Conservation (phyloP, 495 filamentous ascomycete species). For the Xylaria intraflava region DNA sequence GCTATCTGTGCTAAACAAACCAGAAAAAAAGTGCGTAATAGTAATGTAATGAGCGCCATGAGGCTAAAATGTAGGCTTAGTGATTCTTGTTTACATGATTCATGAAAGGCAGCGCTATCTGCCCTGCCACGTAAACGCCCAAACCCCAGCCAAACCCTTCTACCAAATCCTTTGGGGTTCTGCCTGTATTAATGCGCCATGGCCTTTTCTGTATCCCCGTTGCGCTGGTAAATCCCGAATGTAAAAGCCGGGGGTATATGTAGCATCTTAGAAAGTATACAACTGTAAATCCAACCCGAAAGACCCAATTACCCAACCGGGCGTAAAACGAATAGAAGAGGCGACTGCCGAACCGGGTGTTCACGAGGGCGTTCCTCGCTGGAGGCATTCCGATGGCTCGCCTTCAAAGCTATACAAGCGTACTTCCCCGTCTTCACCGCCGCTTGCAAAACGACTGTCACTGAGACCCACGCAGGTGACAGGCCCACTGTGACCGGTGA, state of each 20-base stretch:
- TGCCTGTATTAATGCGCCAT: constrained; percentile 4
- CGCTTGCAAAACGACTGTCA: constrained; percentile 79
- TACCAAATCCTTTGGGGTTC: neutral
- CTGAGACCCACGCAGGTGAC: constrained; percentile 90
- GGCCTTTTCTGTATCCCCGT: neutral
- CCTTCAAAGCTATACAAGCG: constrained; percentile 78
- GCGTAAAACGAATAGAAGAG: neutral
- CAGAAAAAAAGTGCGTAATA: too few relatives aligned
- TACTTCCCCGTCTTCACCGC: constrained; percentile 87
- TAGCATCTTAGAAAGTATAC: neutral
- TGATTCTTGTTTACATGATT: too few relatives aligned
- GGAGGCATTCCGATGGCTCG: constrained; percentile 30
- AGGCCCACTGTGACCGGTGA: constrained; percentile 79
- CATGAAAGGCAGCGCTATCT: neutral
- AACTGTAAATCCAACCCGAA: neutral
- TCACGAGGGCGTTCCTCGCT: constrained; percentile 31
- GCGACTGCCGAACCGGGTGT: neutral
- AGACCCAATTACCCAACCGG: neutral
- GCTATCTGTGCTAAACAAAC: too few relatives aligned
- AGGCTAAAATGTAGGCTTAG: too few relatives aligned
- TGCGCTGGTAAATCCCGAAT: neutral
- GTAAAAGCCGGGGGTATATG: constrained; percentile 9
- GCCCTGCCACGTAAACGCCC: neutral
- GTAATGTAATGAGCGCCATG: too few relatives aligned
- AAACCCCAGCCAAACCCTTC: neutral